These are phyloP conservation scores for Laguncularia racemosa DNA, from an alignment of 345 rosid species.

Conservation along the genomic window DNA sequence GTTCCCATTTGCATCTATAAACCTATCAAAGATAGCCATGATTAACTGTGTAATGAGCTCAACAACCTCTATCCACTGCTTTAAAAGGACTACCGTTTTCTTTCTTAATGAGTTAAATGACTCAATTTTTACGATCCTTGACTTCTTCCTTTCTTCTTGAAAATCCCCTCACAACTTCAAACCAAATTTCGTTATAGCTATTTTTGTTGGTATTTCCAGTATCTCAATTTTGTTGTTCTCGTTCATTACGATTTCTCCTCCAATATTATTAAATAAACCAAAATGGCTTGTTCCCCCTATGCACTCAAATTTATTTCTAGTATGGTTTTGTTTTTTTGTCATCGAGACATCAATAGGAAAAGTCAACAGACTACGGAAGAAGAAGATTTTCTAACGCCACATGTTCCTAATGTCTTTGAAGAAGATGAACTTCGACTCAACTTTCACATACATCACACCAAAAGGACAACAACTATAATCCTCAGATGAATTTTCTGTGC, in stretches of 20 bases:
- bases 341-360: too few species aligned
- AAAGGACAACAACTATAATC: too few species aligned
- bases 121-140: conserved; percentile 67
- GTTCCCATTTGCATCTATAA: conserved; percentile 55
- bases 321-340: too few species aligned
- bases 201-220: conserved; percentile 88
- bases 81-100: conserved; percentile 74
- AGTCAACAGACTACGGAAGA: too few species aligned
- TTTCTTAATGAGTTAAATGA: conserved; percentile 87
- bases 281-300: too few species aligned
- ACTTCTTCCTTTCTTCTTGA: conserved; percentile 38
- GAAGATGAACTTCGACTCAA: too few species aligned
- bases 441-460: too few species aligned
- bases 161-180: conserved; percentile 75
- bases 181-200: conserved; percentile 84
- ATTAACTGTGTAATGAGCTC: conserved; percentile 71
- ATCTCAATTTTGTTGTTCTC: conserved; percentile 57
- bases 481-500: too few species aligned
- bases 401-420: too few species aligned
- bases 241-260: conserved; percentile 71
- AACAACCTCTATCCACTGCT: conserved; percentile 51
- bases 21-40: conserved; percentile 65
- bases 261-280: conserved; percentile 79
- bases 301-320: too few species aligned
- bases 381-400: too few species aligned